Conservation (phyloP, 352 stramenopile genomes). For the Pythium scleroteichum region DNA sequence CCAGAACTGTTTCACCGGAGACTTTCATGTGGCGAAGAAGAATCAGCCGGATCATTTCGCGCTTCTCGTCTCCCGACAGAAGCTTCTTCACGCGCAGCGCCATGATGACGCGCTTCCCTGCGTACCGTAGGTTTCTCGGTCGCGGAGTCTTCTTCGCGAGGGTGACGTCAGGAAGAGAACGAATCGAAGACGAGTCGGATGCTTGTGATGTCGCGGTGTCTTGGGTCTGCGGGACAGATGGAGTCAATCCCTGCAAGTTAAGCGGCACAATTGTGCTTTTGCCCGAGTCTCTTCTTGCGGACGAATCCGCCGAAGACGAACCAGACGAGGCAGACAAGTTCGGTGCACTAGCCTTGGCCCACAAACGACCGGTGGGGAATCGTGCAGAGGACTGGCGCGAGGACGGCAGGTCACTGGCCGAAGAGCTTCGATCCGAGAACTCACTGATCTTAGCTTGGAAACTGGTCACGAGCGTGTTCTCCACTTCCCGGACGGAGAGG, state of each 20-base stretch:
- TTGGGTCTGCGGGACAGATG: not conserved
- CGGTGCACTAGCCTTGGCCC: conserved; percentile 17
- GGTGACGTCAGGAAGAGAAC: not conserved
- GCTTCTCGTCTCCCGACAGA: conserved; percentile 49
- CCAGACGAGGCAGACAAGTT: not conserved
- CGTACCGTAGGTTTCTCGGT: conserved; percentile 48
- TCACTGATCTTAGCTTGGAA: conserved; percentile 28
- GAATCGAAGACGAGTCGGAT: not conserved
- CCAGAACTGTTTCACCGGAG: not conserved
- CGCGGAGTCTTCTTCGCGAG: not conserved
- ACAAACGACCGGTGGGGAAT: conserved; percentile 6
- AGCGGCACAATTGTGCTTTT: conserved; percentile 18
- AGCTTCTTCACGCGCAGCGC: conserved; percentile 52
- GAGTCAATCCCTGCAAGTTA: conserved; percentile 23
- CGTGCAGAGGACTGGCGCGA: conserved; percentile 16
- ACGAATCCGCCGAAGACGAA: conserved; percentile 9
- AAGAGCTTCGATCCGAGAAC: conserved; percentile 25
- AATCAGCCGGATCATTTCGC: conserved; percentile 58
- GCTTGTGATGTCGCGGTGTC: not conserved
- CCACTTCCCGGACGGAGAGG: conserved; percentile 13
- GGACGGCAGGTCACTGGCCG: conserved; percentile 3
- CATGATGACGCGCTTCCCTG: conserved; percentile 73
- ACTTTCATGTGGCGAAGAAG: conserved; percentile 38
- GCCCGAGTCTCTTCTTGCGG: conserved; percentile 2
- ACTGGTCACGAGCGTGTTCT: conserved; percentile 30